Evolutionary conservation across 2,329 filamentous ascomycete genomes (phyloP).

Genomic region (Phoma sp.): DNA sequence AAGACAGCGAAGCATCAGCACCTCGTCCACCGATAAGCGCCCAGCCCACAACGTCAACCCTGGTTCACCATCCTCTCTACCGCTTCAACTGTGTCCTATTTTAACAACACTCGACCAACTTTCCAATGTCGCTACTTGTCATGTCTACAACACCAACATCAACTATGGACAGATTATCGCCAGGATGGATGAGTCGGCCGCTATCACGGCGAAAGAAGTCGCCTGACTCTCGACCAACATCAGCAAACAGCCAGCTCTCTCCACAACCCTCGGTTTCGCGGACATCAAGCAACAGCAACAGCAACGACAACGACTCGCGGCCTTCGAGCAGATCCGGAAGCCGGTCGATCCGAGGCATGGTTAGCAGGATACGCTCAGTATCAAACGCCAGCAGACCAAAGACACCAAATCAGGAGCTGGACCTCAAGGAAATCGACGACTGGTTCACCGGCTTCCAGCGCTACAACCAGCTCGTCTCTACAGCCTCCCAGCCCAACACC

Average conservation of each 20-base stretch:
- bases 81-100: not conserved
- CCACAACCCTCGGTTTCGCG: slow-evolving; percentile 19
- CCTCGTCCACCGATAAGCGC: slow-evolving; percentile 6
- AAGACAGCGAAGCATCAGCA: not conserved
- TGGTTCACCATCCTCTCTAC: not conserved
- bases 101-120: too few relatives aligned
- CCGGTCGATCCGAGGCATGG: slow-evolving; percentile 30
- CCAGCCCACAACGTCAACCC: not conserved
- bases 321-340: slow-evolving; percentile 30
- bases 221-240: slow-evolving; percentile 23
- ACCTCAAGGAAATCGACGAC: slow-evolving; percentile 35
- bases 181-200: slow-evolving; percentile 32
- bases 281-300: slow-evolving; percentile 24
- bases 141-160: slow-evolving; percentile 33
- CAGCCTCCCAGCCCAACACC: slow-evolving; percentile 16
- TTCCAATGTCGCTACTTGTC: slow-evolving; percentile 33
- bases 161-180: slow-evolving; percentile 29
- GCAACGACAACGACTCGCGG: slow-evolving; percentile 25
- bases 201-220: slow-evolving; percentile 22
- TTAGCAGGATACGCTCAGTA: slow-evolving; percentile 35
- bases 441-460: slow-evolving; percentile 40
- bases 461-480: slow-evolving; percentile 42
- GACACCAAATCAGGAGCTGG: slow-evolving; percentile 24
- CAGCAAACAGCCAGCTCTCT: slow-evolving; percentile 21
- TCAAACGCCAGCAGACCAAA: slow-evolving; percentile 32